These are phyloP conservation scores for Metarhizium rileyi DNA, from an alignment of 2,329 filamentous ascomycete species.

Conservation along the genomic window DNA sequence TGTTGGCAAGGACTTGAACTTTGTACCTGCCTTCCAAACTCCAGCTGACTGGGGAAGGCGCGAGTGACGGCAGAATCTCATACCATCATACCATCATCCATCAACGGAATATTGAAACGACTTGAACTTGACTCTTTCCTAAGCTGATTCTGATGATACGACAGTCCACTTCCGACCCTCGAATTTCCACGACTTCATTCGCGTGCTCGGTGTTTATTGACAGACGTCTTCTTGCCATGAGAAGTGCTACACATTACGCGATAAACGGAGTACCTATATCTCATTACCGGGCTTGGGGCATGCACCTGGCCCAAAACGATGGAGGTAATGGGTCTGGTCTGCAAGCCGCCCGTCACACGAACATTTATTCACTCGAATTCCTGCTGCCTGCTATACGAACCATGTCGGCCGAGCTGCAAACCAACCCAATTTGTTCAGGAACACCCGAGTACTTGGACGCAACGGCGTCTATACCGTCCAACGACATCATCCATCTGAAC, in stretches of 20 bases:
- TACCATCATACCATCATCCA: background rate
- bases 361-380: background rate
- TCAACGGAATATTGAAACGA: background rate
- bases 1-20: background rate
- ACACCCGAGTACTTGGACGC: background rate
- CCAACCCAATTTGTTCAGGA: background rate
- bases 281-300: no score
- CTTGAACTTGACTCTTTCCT: no score
- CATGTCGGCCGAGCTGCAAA: background rate
- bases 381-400: background rate
- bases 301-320: no score
- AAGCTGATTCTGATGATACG: background rate
- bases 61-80: background rate
- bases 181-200: background rate
- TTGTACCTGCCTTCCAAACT: background rate
- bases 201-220: background rate
- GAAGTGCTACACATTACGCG: no score
- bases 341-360: no score
- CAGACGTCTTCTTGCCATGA: no score
- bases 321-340: no score
- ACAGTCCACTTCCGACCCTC: background rate
- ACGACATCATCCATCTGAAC: background rate
- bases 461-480: slow-evolving; percentile 1
- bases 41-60: background rate
- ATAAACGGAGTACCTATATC: no score